phyloP scores from a whole-genome alignment of 176 grass and related monocot species.

The Juncus effusus region DNA sequence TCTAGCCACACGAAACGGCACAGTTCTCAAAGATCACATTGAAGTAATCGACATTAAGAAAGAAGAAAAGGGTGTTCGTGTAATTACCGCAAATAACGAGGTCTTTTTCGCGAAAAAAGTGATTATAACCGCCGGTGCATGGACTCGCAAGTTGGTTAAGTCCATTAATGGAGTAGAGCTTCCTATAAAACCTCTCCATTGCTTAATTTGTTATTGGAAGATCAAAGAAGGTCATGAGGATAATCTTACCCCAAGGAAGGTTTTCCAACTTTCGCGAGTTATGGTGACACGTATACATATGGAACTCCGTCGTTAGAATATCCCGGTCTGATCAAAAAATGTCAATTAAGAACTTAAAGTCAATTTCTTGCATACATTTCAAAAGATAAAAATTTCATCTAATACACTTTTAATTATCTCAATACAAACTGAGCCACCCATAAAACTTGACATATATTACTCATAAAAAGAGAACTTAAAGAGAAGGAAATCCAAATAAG shows the following conservation, averaged over 20 bases:
- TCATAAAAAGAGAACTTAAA: too few relatives aligned
- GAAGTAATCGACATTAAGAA: constrained; percentile 49
- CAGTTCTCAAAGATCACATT: constrained; percentile 46
- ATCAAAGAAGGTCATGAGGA: constrained; percentile 37
- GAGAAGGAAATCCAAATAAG: too few relatives aligned
- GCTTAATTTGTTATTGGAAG: constrained; percentile 83
- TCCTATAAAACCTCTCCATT: constrained; percentile 65
- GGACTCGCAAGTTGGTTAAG: constrained; percentile 52
- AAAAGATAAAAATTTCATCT: too few relatives aligned
- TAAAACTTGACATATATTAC: too few relatives aligned
- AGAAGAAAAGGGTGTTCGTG: constrained; percentile 26
- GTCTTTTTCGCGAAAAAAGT: constrained; percentile 49
- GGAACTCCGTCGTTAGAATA: constrained; percentile 82
- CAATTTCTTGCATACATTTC: too few relatives aligned
- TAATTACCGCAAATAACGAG: constrained; percentile 34
- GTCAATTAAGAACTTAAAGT: too few relatives aligned
- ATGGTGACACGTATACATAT: constrained; percentile 68
- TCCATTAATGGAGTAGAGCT: constrained; percentile 31
- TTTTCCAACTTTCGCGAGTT: constrained; percentile 91
- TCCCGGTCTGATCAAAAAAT: constrained; percentile 81
- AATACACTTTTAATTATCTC: too few relatives aligned
- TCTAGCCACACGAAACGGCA: constrained; percentile 49
- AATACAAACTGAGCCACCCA: too few relatives aligned
- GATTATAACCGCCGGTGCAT: constrained; percentile 56
- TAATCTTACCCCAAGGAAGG: constrained; percentile 45